These are phyloP conservation scores for Insectozyma bohioensis DNA, from an alignment of 1,139 yeast species.

Conservation along the genomic window DNA sequence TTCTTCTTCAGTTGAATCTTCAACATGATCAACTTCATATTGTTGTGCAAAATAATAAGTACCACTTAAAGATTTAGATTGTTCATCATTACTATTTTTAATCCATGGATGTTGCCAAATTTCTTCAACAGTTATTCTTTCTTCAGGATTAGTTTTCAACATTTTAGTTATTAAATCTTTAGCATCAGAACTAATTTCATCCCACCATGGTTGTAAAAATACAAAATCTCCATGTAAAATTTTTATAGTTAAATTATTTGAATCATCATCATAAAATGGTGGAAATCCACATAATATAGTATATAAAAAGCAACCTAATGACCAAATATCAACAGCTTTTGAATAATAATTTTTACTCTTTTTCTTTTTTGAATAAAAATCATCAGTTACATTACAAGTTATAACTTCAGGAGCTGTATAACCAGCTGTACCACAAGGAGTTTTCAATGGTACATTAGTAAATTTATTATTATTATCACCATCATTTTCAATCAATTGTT, in stretches of 20 bases:
- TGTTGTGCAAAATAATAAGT: slow-evolving; percentile 11
- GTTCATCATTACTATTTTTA: slow-evolving; percentile 3
- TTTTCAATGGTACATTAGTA: slow-evolving; percentile 44
- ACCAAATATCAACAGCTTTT: slow-evolving; percentile 95
- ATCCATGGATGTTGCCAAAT: slow-evolving; percentile 58
- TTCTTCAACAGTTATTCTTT: slow-evolving; percentile 61
- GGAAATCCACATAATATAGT: slow-evolving; percentile 94
- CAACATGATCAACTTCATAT: slow-evolving; percentile 13
- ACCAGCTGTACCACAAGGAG: slow-evolving; percentile 67
- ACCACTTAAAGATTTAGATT: slow-evolving; percentile 1
- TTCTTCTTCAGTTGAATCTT: slow-evolving; percentile 12
- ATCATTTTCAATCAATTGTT: slow-evolving; percentile 49
- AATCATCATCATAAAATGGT: slow-evolving; percentile 89
- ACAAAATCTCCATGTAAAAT: slow-evolving; percentile 82
- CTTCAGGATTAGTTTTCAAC: slow-evolving; percentile 60
- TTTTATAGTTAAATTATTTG: slow-evolving; percentile 76
- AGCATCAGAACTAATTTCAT: slow-evolving; percentile 79
- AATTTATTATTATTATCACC: slow-evolving; percentile 4
- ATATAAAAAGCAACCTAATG: slow-evolving; percentile 88
- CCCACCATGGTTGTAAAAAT: slow-evolving; percentile 96
- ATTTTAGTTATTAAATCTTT: slow-evolving; percentile 60
- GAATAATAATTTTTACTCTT: slow-evolving; percentile 69
- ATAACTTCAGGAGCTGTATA: slow-evolving; percentile 93
- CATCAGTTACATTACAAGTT: slow-evolving; percentile 28
- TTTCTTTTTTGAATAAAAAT: slow-evolving; percentile 17